Evolutionary conservation across 805 yeast species (phyloP).

Genomic region (Lipomyces mesembrius): DNA sequence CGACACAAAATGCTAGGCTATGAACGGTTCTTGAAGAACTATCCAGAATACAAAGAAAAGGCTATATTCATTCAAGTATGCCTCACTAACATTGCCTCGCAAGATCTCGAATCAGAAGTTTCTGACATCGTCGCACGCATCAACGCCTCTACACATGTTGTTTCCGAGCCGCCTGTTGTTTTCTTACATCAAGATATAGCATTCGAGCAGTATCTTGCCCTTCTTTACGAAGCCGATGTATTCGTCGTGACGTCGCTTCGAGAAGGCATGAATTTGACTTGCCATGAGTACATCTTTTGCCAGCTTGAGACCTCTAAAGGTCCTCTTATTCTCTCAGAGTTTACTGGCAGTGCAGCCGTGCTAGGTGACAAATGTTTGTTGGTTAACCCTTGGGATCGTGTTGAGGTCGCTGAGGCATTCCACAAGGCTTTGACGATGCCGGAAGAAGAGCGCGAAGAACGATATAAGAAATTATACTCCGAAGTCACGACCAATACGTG

Average conservation of each 20-base stretch:
- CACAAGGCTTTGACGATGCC: slow-evolving; percentile 68
- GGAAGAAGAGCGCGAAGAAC: slow-evolving; percentile 56
- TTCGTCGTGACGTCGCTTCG: slow-evolving; percentile 90
- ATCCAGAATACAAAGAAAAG: slow-evolving; percentile 71
- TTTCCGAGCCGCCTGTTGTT: slow-evolving; percentile 71
- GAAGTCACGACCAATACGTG: slow-evolving; percentile 36
- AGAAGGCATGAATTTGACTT: slow-evolving; percentile 96
- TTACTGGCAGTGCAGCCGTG: slow-evolving; percentile 90
- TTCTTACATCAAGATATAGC: slow-evolving; percentile 86
- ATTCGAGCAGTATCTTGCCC: slow-evolving; percentile 85
- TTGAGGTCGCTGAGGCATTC: slow-evolving; percentile 66
- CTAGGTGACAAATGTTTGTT: slow-evolving; percentile 68
- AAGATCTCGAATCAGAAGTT: slow-evolving; percentile 72
- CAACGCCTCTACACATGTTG: slow-evolving; percentile 72
- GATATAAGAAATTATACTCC: slow-evolving; percentile 56
- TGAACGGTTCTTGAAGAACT: slow-evolving; percentile 70
- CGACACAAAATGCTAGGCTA: slow-evolving; percentile 86
- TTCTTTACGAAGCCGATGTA: slow-evolving; percentile 81
- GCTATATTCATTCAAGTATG: slow-evolving; percentile 86
- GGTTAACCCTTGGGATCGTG: slow-evolving; percentile 90
- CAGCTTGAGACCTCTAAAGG: slow-evolving; percentile 55
- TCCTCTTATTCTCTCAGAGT: slow-evolving; percentile 86
- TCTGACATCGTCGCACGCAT: slow-evolving; percentile 82
- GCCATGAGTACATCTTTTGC: slow-evolving; percentile 89
- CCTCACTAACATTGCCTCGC: slow-evolving; percentile 56